phyloP scores from a whole-genome alignment of 176 grass and related monocot genomes.

The Chrysopogon serrulatus region DNA sequence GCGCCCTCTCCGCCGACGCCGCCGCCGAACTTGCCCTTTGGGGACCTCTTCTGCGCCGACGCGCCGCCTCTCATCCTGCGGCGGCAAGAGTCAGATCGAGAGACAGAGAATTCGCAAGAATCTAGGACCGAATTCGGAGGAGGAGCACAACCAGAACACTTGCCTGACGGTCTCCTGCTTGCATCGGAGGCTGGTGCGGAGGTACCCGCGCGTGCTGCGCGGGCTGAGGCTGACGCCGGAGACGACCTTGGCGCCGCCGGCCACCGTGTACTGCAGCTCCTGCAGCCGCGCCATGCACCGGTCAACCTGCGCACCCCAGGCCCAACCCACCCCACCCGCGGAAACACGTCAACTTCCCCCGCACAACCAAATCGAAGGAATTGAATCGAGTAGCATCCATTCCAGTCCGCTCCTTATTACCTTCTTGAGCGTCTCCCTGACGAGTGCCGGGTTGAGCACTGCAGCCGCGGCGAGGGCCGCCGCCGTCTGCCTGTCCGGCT shows the following conservation, averaged over 20 bases:
- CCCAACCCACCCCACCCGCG: not conserved
- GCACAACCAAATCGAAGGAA: not conserved
- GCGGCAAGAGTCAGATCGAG: not conserved
- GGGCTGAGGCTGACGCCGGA: constrained; percentile 89
- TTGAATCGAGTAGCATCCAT: not conserved
- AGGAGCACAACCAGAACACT: not conserved
- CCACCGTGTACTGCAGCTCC: constrained; percentile 95
- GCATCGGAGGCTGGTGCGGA: constrained; percentile 85
- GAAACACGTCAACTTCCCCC: not conserved
- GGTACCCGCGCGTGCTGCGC: constrained; percentile 84
- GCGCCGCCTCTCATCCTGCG: constrained; percentile 54
- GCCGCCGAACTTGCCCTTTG: not conserved
- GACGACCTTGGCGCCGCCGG: constrained; percentile 77
- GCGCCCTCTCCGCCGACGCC: not conserved
- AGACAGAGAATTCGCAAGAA: not conserved
- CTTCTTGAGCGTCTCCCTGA: constrained; percentile 84
- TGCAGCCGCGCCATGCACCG: constrained; percentile 56
- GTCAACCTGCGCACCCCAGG: not conserved
- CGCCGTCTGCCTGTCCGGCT: constrained; percentile 41
- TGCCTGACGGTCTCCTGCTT: constrained; percentile 89
- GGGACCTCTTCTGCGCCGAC: constrained; percentile 53
- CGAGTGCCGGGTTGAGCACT: constrained; percentile 56
- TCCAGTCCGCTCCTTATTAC: constrained; percentile 19
- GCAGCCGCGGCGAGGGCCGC: constrained; percentile 29
- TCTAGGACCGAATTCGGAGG: not conserved